These are phyloP conservation scores for Colletotrichum lini DNA, from an alignment of 2,329 filamentous ascomycete species.

Conservation along the genomic window DNA sequence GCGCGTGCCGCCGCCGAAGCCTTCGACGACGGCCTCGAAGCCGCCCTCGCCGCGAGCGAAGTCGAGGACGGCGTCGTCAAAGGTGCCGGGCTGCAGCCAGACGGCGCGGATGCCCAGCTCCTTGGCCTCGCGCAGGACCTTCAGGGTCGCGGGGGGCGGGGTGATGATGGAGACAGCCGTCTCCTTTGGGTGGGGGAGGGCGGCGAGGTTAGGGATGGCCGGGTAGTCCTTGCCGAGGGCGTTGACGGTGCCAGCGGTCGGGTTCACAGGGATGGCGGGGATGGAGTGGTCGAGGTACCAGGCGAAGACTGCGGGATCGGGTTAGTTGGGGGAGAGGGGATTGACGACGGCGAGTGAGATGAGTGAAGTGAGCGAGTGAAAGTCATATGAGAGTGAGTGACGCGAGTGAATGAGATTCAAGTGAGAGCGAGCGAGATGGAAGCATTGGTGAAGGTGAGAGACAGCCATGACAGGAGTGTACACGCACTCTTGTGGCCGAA, in stretches of 20 bases:
- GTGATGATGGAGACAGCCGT: constrained; percentile 91
- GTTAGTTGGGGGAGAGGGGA: constrained; percentile 4
- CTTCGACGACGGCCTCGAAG: constrained; percentile 80
- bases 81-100: constrained; percentile 93
- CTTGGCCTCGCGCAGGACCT: constrained; percentile 83
- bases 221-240: constrained; percentile 65
- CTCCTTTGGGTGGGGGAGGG: constrained; percentile 75
- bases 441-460: neutral
- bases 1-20: constrained; percentile 66
- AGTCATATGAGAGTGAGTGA: neutral
- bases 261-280: constrained; percentile 88
- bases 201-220: constrained; percentile 75
- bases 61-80: constrained; percentile 80
- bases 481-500: constrained; percentile 87
- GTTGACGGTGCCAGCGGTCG: constrained; percentile 74
- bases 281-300: constrained; percentile 89
- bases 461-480: neutral
- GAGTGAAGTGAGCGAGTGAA: neutral
- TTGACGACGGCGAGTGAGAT: neutral
- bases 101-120: constrained; percentile 80
- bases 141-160: constrained; percentile 81
- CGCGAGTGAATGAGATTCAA: constrained; percentile 3
- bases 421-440: neutral
- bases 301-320: constrained; percentile 75
- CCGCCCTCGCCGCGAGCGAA: constrained; percentile 73